phyloP scores from a whole-genome alignment of 2,329 filamentous ascomycete genomes.

The Paramyrothecium roridum region DNA sequence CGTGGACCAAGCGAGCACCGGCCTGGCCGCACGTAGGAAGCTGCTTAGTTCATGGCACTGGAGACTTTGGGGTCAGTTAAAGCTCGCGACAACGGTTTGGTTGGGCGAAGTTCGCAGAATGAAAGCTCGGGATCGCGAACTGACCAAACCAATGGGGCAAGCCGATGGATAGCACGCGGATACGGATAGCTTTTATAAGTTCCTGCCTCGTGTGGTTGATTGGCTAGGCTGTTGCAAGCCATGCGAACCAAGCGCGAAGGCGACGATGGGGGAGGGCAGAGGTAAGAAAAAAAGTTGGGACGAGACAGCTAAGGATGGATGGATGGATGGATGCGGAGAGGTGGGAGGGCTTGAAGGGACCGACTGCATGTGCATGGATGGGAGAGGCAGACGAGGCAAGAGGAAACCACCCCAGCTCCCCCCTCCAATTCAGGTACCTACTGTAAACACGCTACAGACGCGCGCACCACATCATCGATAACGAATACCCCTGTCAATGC shows the following conservation, averaged over 20 bases:
- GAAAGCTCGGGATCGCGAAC: not conserved
- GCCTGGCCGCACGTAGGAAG: not conserved
- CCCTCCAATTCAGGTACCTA: not conserved
- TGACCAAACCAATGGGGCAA: not conserved
- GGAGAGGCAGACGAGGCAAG: not conserved
- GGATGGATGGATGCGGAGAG: not conserved
- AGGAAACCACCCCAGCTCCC: not conserved
- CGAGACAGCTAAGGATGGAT: not conserved
- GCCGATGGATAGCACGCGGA: no score
- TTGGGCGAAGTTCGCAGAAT: not conserved
- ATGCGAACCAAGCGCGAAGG: no score
- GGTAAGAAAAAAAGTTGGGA: not conserved
- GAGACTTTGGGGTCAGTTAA: not conserved
- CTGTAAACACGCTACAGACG: not conserved
- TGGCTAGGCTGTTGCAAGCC: no score
- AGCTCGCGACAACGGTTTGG: not conserved
- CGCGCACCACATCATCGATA: not conserved
- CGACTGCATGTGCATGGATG: not conserved
- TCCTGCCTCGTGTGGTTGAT: no score
- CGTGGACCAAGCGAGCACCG: constrained; percentile 1
- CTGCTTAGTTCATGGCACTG: constrained; percentile 1
- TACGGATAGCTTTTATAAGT: no score
- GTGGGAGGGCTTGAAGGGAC: not conserved
- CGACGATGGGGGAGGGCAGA: no score
- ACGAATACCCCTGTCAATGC: no score